Conservation (phyloP, 2,329 filamentous ascomycete species). For the Ophidiomyces ophidiicola region DNA sequence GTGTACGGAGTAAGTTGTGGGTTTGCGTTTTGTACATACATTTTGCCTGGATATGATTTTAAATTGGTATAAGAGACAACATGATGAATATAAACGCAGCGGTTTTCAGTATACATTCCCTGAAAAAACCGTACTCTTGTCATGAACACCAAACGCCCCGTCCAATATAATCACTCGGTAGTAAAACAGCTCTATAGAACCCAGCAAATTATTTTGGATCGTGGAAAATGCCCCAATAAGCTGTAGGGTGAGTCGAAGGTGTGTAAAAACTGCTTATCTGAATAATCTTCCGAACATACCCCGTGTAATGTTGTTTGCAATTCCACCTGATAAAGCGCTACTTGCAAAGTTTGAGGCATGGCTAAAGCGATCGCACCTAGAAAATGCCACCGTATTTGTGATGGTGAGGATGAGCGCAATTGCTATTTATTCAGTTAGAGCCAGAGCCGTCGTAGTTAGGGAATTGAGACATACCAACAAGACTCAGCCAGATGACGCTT, state of each 20-base stretch:
- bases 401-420: constrained; percentile 41
- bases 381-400: constrained; percentile 42
- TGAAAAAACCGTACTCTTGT: background rate
- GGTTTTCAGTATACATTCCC: no score
- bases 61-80: no score
- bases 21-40: no score
- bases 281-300: constrained; percentile 46
- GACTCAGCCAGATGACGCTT: constrained; percentile 40
- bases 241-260: background rate
- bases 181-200: background rate
- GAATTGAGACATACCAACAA: constrained; percentile 34
- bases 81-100: constrained; percentile 4
- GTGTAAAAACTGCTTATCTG: constrained; percentile 23
- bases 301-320: constrained; percentile 44
- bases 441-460: background rate
- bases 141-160: constrained; percentile 6
- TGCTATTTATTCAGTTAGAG: constrained; percentile 21
- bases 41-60: no score
- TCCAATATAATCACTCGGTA: background rate
- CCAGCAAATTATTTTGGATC: no score
- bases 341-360: constrained; percentile 49
- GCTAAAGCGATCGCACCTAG: constrained; percentile 41
- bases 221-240: background rate
- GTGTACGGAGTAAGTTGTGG: no score
- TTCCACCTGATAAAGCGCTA: constrained; percentile 42